Base-by-base conservation (phyloP, 805 yeast species). In the Saturnispora silvae region DNA sequence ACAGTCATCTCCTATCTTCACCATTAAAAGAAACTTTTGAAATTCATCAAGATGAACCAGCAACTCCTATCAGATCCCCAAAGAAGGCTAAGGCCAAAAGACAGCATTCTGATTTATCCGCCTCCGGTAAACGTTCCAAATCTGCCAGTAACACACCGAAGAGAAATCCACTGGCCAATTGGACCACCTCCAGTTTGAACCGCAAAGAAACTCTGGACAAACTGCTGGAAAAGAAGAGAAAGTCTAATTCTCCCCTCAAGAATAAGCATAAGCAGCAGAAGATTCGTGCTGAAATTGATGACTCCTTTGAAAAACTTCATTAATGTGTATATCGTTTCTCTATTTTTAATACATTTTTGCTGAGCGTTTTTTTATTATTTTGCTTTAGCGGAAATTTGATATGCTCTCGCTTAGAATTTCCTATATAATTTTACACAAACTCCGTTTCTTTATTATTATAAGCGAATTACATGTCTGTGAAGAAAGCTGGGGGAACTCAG, bases 261-360 rank as follows among this genome's bases (percentile, higher is more conserved):
- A 17, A 28, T 15, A 45, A 42, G n/a, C 39, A 35, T 26, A 45
- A 40, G 18, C 19, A 45, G 6, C 41, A 48, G 20, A 41, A 42
- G 17, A 28, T 40, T 11, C 41, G 28, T 9, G 37, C 33, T 14
- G 38, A 25, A 11, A 25, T 36, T 9, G 43, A 38, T 17, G 30
- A 42, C 3, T 36, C 39, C 2, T 18, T 36, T 25, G 39, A 36
- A 29, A 26, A 31, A 13, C 23, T 36, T 3, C 34, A 31, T 19
- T 29, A 18, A 29, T 18, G 15, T 29, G n/a, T 8, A 22, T 10
- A 22, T 22, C 10, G 7, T 22, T 22, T 22, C n/a, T n/a, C n/a
- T n/a, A n/a, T n/a, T n/a, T n/a, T n/a, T n/a, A n/a, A n/a, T n/a
- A n/a, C n/a, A n/a, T 20, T 24, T 18, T 27, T 17, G 4, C 14